Conservation (phyloP, 345 rosid genomes). For the Carallia pectinifolia region DNA sequence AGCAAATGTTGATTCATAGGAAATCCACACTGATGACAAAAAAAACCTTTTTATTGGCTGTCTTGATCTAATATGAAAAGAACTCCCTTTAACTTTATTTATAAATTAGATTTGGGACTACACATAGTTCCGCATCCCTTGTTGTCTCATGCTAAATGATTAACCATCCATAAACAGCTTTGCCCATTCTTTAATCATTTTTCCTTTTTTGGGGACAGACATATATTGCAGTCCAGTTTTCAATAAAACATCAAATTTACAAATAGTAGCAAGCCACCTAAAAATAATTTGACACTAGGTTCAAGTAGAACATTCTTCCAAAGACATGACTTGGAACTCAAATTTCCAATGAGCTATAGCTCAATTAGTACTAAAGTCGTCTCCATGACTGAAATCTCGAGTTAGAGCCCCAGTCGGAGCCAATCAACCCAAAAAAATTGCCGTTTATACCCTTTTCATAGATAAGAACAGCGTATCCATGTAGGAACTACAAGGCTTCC, state of each 20-base stretch:
- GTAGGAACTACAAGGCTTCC: no score
- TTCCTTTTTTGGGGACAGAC: not conserved
- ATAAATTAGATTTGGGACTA: not conserved
- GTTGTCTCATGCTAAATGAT: not conserved
- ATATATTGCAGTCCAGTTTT: not conserved
- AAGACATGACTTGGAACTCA: not conserved
- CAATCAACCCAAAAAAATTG: no score
- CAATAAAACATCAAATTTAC: not conserved
- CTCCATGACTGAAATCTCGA: no score
- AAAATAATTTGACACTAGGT: not conserved
- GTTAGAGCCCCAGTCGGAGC: no score
- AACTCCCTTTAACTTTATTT: no score
- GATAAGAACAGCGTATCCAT: no score
- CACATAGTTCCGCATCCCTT: not conserved
- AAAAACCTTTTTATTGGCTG: not conserved
- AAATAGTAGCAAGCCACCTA: not conserved
- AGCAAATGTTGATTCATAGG: not conserved
- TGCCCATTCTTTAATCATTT: not conserved
- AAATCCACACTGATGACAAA: not conserved
- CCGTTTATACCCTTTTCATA: no score
- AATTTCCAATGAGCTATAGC: no score
- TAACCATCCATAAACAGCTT: not conserved
- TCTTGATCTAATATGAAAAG: not conserved
- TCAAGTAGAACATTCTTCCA: not conserved
- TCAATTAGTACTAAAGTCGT: no score